Evolutionary conservation across 345 rosid species (phyloP), one percentile per base, ranked within the genome.

Genomic region (Mercurialis annua): DNA sequence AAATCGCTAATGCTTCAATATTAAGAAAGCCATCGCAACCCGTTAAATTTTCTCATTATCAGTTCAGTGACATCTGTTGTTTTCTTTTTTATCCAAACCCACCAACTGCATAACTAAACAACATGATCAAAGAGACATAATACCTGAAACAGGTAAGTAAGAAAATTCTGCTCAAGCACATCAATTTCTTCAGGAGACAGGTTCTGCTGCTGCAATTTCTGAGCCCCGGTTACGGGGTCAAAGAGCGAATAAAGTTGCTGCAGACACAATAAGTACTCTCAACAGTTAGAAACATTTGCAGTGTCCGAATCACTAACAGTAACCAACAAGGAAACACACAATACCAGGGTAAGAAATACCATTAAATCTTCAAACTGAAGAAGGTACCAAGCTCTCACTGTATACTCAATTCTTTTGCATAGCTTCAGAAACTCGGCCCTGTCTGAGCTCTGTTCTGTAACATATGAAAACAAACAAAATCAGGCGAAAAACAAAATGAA

Each of bases 181-280:
- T 90, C 94, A 73, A 93, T 77, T 74, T 93, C 97, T 43, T 66
- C 73, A 48, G 88, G 48, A 70, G 90, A 73, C 3, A 93, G 78
- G 57, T 80, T 81, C 81, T 93, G 97, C 81, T 87, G 98, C 75
- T 82, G 78, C 80, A 93, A 72, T 77, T 90, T 93, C 82, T 83
- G 79, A 71, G 85, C 79, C 67, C 98, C 98, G 31, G 75, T 78
- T 15, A 90, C 87, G 65, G 98, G 97, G 75, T 93, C 98, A 55
- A 93, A 93, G 27, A 93, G 90, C 52, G 98, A 88, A 82, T 90
- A 93, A 60, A 93, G 74, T 93, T 93, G 98, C 98, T 93, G 89
- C 68, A 76, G 52, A 83, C 53, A 53, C 26, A 63, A 60, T 9
- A 60, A 8, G n/a, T 43, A 59, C 10, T 27, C 17, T 18, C 50